phyloP scores from a whole-genome alignment of 192 early-diverging fungal genomes.

The Allomyces macrogynus region DNA sequence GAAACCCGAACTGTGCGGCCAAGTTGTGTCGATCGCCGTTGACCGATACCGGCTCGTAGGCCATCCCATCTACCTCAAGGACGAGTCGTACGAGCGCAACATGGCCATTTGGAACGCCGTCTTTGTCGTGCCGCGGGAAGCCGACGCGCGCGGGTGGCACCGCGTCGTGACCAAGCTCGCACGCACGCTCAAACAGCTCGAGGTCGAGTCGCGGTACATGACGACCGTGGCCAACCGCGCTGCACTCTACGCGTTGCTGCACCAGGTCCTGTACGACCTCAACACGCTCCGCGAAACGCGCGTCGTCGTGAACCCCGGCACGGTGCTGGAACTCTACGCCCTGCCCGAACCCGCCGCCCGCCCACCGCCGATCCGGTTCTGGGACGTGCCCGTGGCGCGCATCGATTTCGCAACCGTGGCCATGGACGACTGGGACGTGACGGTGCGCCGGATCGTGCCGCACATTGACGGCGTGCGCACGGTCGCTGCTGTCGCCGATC shows the following conservation, averaged over 20 bases:
- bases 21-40: slow-evolving; percentile 52
- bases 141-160: slow-evolving; percentile 62
- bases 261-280: neutral
- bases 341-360: slow-evolving; percentile 1
- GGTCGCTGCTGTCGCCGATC: slow-evolving; percentile 58
- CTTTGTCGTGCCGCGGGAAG: slow-evolving; percentile 77
- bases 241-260: neutral
- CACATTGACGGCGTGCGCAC: slow-evolving; percentile 70
- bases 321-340: neutral
- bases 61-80: slow-evolving; percentile 47
- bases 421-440: slow-evolving; percentile 83
- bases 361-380: slow-evolving; percentile 4
- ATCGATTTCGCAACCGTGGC: slow-evolving; percentile 5
- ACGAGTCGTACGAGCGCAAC: slow-evolving; percentile 49
- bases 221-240: slow-evolving; percentile 9
- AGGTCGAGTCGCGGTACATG: slow-evolving; percentile 25
- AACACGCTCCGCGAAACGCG: neutral
- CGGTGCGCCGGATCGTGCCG: slow-evolving; percentile 49
- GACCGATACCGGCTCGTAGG: slow-evolving; percentile 51
- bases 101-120: slow-evolving; percentile 79
- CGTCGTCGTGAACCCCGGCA: neutral
- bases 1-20: slow-evolving; percentile 49
- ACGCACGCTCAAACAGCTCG: slow-evolving; percentile 52
- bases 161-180: slow-evolving; percentile 78
- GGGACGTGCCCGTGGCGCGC: slow-evolving; percentile 7